Conservation (phyloP, 768 basidiomycete species). For the Russula virescens region DNA sequence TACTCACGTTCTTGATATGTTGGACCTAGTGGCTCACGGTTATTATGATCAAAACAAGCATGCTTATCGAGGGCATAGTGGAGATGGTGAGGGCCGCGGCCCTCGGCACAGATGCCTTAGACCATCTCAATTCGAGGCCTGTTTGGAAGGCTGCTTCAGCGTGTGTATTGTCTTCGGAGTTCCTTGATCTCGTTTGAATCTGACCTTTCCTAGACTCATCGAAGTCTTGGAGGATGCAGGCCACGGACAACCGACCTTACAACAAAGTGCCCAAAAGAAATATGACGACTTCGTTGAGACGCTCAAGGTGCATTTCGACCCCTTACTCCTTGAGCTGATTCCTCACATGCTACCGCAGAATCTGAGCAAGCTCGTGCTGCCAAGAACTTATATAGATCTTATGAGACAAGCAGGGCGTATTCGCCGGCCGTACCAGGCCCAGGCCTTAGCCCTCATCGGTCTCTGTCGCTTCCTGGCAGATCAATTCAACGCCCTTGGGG, state of each 20-base stretch:
- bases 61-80: slow-evolving; percentile 16
- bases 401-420: slow-evolving; percentile 18
- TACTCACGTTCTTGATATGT: neutral
- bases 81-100: neutral
- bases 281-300: slow-evolving; percentile 4
- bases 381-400: slow-evolving; percentile 7
- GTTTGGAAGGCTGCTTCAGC: slow-evolving; percentile 10
- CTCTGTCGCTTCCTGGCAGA: slow-evolving; percentile 19
- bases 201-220: slow-evolving; percentile 2
- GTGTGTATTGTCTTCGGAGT: neutral
- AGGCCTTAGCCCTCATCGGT: slow-evolving; percentile 12
- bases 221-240: neutral
- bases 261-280: neutral
- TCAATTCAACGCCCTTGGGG: neutral
- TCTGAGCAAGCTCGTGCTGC: neutral
- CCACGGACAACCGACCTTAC: neutral
- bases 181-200: neutral
- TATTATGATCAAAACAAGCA: slow-evolving; percentile 14
- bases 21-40: slow-evolving; percentile 8
- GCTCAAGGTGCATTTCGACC: slow-evolving; percentile 2
- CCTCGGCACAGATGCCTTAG: neutral
- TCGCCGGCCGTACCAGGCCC: slow-evolving; percentile 18
- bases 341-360: slow-evolving; percentile 3
- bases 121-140: slow-evolving; percentile 13
- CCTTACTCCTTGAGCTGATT: neutral